Conservation (phyloP, 2,329 filamentous ascomycete species). For the Alternaria hordeiaustralica region DNA sequence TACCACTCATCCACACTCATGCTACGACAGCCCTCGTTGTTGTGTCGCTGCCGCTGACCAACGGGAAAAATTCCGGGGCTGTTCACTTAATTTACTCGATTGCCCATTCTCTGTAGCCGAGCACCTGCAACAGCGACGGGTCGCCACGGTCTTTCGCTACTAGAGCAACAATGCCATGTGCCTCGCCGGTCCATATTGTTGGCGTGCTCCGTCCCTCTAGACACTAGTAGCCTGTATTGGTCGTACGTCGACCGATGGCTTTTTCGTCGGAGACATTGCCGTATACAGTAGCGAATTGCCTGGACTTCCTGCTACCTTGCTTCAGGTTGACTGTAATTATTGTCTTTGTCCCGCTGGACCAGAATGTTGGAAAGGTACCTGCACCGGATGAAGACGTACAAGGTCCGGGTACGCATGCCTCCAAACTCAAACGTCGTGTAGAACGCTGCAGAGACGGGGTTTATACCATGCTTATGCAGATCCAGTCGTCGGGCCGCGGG, state of each 20-base stretch:
- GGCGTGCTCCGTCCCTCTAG: slow-evolving; percentile 18
- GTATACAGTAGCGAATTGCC: slow-evolving; percentile 23
- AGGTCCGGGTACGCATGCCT: slow-evolving; percentile 40
- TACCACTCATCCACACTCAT: slow-evolving; percentile 30
- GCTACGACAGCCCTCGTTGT: slow-evolving; percentile 10
- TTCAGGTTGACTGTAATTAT: slow-evolving; percentile 40
- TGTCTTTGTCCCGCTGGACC: slow-evolving; percentile 36
- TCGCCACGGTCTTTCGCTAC: slow-evolving; percentile 3
- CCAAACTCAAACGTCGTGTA: slow-evolving; percentile 35
- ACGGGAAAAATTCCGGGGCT: slow-evolving; percentile 20
- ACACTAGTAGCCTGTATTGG: slow-evolving; percentile 22
- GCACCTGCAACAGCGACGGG: slow-evolving; percentile 15
- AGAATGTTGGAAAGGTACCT: slow-evolving; percentile 37
- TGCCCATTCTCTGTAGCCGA: slow-evolving; percentile 11
- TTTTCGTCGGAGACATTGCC: slow-evolving; percentile 35
- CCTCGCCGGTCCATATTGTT: slow-evolving; percentile 19
- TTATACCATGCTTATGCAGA: slow-evolving; percentile 47
- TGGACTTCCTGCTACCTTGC: slow-evolving; percentile 23
- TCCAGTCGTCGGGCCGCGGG: slow-evolving; percentile 45
- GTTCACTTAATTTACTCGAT: not conserved
- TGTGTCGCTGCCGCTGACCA: slow-evolving; percentile 27
- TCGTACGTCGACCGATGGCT: slow-evolving; percentile 22
- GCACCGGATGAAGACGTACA: slow-evolving; percentile 45
- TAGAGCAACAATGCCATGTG: slow-evolving; percentile 19
- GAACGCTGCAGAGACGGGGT: slow-evolving; percentile 39